Conservation (phyloP, 2,329 filamentous ascomycete genomes). For the Neofusicoccum kwambonambiense region DNA sequence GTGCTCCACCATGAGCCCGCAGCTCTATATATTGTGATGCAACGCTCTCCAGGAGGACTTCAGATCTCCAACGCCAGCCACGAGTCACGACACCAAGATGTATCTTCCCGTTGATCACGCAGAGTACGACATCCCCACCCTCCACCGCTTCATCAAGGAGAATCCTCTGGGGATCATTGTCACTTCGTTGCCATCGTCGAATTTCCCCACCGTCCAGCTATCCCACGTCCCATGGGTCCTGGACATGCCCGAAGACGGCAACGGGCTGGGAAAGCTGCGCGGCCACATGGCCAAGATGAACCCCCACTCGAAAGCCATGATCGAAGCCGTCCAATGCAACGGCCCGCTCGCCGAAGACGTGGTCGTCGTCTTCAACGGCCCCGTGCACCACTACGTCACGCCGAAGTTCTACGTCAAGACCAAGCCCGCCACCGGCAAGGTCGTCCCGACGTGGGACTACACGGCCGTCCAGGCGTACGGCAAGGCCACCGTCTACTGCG, state of each 20-base stretch:
- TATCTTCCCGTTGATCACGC: conserved; percentile 57
- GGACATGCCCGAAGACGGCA: conserved; percentile 47
- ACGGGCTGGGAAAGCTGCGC: conserved; percentile 50
- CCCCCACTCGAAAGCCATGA: conserved; percentile 62
- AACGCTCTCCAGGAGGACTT: background rate
- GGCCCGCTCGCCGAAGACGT: conserved; percentile 52
- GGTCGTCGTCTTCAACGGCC: conserved; percentile 60
- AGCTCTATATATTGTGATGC: background rate
- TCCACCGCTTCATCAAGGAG: conserved; percentile 57
- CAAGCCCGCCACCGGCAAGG: conserved; percentile 63
- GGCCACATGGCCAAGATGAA: conserved; percentile 64
- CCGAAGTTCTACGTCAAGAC: conserved; percentile 67
- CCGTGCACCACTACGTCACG: conserved; percentile 63
- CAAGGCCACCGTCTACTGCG: conserved; percentile 52
- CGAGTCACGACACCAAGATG: conserved; percentile 42
- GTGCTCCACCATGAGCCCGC: background rate
- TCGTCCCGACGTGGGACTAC: conserved; percentile 72
- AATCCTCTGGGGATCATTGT: conserved; percentile 64
- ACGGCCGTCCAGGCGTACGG: conserved; percentile 65
- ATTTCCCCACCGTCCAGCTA: conserved; percentile 54
- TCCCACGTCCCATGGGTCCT: conserved; percentile 63
- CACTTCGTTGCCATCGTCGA: conserved; percentile 55
- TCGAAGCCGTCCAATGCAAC: conserved; percentile 42
- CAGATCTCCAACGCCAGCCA: background rate
- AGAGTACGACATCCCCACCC: conserved; percentile 49